Conservation (phyloP, 2,329 filamentous ascomycete species). For the Alternaria brassicicola region DNA sequence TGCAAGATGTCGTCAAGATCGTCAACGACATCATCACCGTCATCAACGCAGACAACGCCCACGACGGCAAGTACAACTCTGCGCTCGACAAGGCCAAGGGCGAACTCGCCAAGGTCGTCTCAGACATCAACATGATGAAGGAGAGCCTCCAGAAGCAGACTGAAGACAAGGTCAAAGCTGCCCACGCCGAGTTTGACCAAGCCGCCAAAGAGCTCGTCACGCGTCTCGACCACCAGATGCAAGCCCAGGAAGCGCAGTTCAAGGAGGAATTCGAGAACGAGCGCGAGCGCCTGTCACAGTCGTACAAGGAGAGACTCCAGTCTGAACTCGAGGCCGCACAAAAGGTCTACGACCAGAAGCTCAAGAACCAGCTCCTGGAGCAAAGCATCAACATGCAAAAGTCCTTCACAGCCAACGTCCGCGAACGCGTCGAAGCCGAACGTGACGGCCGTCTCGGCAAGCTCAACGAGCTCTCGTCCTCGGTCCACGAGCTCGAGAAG, state of each 20-base stretch:
- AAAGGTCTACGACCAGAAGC: conserved; percentile 79
- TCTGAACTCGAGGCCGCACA: conserved; percentile 79
- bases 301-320: conserved; percentile 80
- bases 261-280: conserved; percentile 87
- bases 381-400: conserved; percentile 89
- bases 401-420: conserved; percentile 78
- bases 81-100: conserved; percentile 85
- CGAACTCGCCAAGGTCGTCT: conserved; percentile 77
- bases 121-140: conserved; percentile 78
- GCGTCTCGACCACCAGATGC: conserved; percentile 84
- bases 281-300: conserved; percentile 76
- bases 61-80: conserved; percentile 73
- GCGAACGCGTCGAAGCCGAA: conserved; percentile 84
- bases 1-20: conserved; percentile 93
- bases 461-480: conserved; percentile 77
- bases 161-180: conserved; percentile 73
- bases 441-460: conserved; percentile 85
- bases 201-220: conserved; percentile 86
- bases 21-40: conserved; percentile 95
- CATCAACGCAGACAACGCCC: conserved; percentile 82
- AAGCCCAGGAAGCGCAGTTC: conserved; percentile 80
- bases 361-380: conserved; percentile 84
- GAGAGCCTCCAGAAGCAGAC: conserved; percentile 71
- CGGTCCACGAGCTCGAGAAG: conserved; percentile 82
- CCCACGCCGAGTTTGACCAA: conserved; percentile 79